Evolutionary conservation across 1,284 basidiomycete genomes (phyloP).

Genomic region (Moesziomyces sp.): DNA sequence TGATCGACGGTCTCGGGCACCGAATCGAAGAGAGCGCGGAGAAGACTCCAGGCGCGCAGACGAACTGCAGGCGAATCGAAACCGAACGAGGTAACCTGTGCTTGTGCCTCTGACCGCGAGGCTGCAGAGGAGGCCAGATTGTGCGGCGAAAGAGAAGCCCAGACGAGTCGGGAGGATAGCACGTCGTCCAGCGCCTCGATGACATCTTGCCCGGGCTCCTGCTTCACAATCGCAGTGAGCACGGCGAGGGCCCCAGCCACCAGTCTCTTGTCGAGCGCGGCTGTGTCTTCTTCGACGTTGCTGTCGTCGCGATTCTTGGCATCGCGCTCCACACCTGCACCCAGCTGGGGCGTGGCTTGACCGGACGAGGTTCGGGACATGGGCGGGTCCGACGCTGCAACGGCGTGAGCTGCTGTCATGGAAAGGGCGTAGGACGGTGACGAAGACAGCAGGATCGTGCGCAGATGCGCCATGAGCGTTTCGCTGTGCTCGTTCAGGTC

Average conservation of each 20-base stretch:
- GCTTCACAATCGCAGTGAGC: slow-evolving; percentile 37
- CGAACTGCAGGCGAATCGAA: slow-evolving; percentile 51
- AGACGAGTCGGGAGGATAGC: slow-evolving; percentile 44
- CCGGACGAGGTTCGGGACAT: slow-evolving; percentile 38
- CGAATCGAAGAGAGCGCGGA: slow-evolving; percentile 26
- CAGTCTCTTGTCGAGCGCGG: slow-evolving; percentile 61
- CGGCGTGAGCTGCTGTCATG: slow-evolving; percentile 44
- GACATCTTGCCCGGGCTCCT: slow-evolving; percentile 12
- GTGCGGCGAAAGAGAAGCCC: slow-evolving; percentile 46
- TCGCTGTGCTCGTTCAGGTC: slow-evolving; percentile 33
- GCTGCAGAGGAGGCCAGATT: slow-evolving; percentile 16
- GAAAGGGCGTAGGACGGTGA: slow-evolving; percentile 51
- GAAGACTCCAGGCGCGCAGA: slow-evolving; percentile 54
- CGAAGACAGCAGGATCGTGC: slow-evolving; percentile 42
- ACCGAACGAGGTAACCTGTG: slow-evolving; percentile 40
- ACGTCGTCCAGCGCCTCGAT: slow-evolving; percentile 40
- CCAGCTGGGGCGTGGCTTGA: slow-evolving; percentile 21
- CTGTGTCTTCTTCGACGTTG: slow-evolving; percentile 63
- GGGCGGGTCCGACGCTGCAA: slow-evolving; percentile 19
- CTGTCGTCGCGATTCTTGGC: slow-evolving; percentile 66
- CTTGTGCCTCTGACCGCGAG: background rate
- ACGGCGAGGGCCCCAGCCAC: slow-evolving; percentile 59
- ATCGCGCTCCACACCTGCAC: slow-evolving; percentile 42
- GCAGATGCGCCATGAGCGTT: slow-evolving; percentile 38
- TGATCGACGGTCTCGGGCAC: slow-evolving; percentile 29